phyloP scores from a whole-genome alignment of 2,329 filamentous ascomycete genomes.

The Stachybotrys chartarum region DNA sequence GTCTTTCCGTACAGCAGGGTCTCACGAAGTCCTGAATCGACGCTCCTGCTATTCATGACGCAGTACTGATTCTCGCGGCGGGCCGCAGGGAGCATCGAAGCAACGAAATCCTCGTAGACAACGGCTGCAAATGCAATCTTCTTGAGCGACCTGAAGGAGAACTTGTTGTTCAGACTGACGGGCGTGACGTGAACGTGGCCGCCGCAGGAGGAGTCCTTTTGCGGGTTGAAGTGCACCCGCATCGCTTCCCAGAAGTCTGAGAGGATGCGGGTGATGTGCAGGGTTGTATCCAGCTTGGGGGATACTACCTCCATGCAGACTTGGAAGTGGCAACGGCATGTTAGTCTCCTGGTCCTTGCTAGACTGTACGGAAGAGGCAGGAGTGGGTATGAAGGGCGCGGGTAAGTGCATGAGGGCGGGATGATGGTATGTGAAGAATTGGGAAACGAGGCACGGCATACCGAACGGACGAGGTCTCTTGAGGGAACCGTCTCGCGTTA shows the following conservation, averaged over 20 bases:
- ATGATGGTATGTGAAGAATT: neutral
- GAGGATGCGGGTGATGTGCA: constrained; percentile 22
- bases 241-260: constrained; percentile 34
- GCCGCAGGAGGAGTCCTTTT: constrained; percentile 26
- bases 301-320: constrained; percentile 35
- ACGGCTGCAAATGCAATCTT: constrained; percentile 28
- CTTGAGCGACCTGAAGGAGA: constrained; percentile 26
- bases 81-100: constrained; percentile 20
- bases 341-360: constrained; percentile 2
- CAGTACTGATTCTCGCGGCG: constrained; percentile 30
- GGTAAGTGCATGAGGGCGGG: neutral
- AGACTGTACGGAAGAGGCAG: neutral
- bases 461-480: constrained; percentile 27
- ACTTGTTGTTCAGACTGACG: constrained; percentile 22
- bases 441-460: constrained; percentile 9
- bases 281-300: constrained; percentile 27
- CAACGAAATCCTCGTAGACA: constrained; percentile 26
- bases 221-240: constrained; percentile 31
- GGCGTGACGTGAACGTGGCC: constrained; percentile 33
- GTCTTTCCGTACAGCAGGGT: constrained; percentile 20
- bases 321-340: constrained; percentile 5
- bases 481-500: constrained; percentile 31
- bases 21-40: constrained; percentile 19
- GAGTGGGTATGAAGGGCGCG: neutral
- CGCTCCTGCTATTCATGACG: constrained; percentile 22